Evolutionary conservation across 805 yeast species (phyloP).

Genomic region (Kregervanrija delftensis): DNA sequence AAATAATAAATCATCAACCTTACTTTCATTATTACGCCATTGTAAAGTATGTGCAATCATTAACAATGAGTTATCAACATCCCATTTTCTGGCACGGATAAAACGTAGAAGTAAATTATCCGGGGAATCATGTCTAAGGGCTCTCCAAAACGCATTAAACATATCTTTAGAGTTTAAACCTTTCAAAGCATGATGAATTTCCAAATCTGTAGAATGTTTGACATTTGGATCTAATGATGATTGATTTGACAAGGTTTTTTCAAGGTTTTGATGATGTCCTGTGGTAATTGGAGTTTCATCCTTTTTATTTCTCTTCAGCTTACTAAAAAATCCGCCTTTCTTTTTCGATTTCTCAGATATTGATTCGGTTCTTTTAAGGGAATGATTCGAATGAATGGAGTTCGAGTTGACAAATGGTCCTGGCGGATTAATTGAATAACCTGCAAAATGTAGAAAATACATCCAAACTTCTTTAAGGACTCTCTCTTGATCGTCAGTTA

Average conservation of each 20-base stretch:
- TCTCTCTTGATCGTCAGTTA: conserved; percentile 52
- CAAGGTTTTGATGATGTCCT: conserved; percentile 5
- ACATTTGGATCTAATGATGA: conserved; percentile 23
- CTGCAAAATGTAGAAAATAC: conserved; percentile 52
- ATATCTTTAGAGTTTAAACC: conserved; percentile 46
- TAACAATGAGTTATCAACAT: conserved; percentile 54
- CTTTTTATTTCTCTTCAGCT: conserved; percentile 21
- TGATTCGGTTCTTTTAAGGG: conserved; percentile 14
- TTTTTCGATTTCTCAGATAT: conserved; percentile 19
- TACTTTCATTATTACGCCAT: conserved; percentile 64
- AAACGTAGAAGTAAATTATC: conserved; percentile 75
- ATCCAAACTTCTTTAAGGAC: conserved; percentile 69
- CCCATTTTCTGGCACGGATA: conserved; percentile 83
- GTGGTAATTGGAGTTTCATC: conserved; percentile 2
- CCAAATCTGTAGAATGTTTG: conserved; percentile 25
- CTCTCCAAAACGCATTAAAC: conserved; percentile 47
- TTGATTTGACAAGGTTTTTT: conserved; percentile 16
- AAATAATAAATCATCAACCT: conserved; percentile 53
- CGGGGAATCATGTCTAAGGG: conserved; percentile 70
- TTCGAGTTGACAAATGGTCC: conserved; percentile 7
- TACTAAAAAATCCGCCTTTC: conserved; percentile 27
- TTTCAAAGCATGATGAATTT: conserved; percentile 43
- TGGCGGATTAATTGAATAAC: conserved; percentile 31
- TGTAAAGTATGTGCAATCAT: conserved; percentile 69
- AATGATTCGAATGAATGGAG: conserved; percentile 1